Conservation (phyloP, 1,284 basidiomycete species). For the Irpex sp. region DNA sequence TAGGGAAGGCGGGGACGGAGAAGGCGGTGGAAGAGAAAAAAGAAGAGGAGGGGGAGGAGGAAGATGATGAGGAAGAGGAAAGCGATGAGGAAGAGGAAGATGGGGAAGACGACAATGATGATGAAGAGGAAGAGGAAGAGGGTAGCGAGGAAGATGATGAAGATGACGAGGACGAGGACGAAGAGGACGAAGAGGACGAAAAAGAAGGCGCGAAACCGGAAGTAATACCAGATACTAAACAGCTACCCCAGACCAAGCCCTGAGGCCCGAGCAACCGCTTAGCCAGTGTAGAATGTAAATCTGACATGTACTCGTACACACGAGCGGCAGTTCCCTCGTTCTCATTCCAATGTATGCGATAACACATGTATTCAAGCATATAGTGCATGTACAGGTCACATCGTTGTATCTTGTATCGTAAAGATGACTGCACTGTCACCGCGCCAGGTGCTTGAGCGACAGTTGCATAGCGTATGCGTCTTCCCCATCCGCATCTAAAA, state of each 20-base stretch:
- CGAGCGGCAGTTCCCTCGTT: too few relatives aligned
- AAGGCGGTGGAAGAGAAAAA: not conserved
- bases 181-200: not conserved
- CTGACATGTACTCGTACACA: too few relatives aligned
- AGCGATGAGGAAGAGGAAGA: not conserved
- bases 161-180: constrained; percentile 8
- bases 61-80: constrained; percentile 5
- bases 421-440: constrained; percentile 8
- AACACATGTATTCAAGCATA: too few relatives aligned
- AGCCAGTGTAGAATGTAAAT: too few relatives aligned
- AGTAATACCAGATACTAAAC: not conserved
- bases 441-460: constrained; percentile 40
- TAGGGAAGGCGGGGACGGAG: not conserved
- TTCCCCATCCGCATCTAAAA: constrained; percentile 85
- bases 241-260: not conserved
- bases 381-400: too few relatives aligned
- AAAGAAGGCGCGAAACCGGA: not conserved
- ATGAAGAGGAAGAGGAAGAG: constrained; percentile 5
- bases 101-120: not conserved
- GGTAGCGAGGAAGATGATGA: constrained; percentile 3
- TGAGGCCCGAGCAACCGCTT: not conserved
- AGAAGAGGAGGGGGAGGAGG: constrained; percentile 1
- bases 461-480: constrained; percentile 90
- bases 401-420: not conserved
- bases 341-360: too few relatives aligned